Conservation (phyloP, 2,329 filamentous ascomycete species). For the Cytospora leucostoma region DNA sequence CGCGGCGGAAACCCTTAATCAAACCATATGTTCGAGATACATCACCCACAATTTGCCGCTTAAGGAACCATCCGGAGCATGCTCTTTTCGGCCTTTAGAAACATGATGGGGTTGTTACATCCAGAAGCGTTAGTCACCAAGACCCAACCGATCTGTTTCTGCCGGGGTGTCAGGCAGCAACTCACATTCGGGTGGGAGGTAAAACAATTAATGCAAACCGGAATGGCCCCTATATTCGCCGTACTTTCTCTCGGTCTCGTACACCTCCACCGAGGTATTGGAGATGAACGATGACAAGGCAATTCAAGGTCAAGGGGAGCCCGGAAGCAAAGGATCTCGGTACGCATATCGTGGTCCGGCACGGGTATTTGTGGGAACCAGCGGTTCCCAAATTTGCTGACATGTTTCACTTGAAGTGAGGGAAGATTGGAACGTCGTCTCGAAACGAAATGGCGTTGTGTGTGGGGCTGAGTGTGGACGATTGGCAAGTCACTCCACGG, state of each 20-base stretch:
- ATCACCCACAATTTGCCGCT: slow-evolving; percentile 10
- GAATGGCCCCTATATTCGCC: too few species aligned
- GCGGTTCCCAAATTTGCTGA: too few species aligned
- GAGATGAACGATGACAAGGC: too few species aligned
- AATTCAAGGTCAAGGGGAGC: too few species aligned
- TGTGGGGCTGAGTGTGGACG: not conserved
- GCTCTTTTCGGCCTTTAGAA: not conserved
- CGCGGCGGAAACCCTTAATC: slow-evolving; percentile 19
- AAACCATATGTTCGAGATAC: slow-evolving; percentile 23
- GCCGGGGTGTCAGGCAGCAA: not conserved
- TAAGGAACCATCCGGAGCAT: not conserved
- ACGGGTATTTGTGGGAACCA: too few species aligned
- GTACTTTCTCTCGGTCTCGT: too few species aligned
- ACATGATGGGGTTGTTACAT: not conserved
- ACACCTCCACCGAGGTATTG: too few species aligned
- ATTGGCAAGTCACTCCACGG: not conserved
- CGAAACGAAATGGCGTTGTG: not conserved
- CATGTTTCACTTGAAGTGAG: too few species aligned
- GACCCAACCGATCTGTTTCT: not conserved
- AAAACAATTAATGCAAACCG: too few species aligned
- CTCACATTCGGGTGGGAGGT: not conserved
- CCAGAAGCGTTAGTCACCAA: not conserved
- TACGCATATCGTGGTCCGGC: too few species aligned
- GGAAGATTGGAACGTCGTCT: not conserved
- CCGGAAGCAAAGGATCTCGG: too few species aligned